These are phyloP conservation scores for Pseudophaeomoniella oleicola DNA, from an alignment of 2,329 filamentous ascomycete genomes.

Conservation along the genomic window DNA sequence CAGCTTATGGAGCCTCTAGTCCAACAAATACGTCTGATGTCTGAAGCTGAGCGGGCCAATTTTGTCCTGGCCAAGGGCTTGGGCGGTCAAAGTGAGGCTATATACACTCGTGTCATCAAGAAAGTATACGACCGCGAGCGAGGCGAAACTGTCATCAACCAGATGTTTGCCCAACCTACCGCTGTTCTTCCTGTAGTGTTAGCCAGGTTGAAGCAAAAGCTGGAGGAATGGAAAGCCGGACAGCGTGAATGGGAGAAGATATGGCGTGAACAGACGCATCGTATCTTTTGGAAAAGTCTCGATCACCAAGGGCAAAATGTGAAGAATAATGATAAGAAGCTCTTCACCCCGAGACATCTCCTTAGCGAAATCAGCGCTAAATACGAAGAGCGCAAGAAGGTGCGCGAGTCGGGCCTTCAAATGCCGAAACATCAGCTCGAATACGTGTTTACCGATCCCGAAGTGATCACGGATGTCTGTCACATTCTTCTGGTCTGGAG, in stretches of 20 bases:
- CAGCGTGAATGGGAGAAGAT: constrained; percentile 98
- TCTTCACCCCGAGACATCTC: constrained; percentile 78
- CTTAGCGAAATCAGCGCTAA: constrained; percentile 84
- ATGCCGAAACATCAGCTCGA: constrained; percentile 58
- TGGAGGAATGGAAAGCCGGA: constrained; percentile 94
- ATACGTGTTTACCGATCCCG: constrained; percentile 58
- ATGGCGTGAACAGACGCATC: constrained; percentile 89
- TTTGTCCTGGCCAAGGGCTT: constrained; percentile 74
- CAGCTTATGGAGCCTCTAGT: constrained; percentile 90
- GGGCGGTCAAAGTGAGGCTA: constrained; percentile 85
- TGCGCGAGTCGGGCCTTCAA: constrained; percentile 46
- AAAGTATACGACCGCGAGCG: constrained; percentile 85
- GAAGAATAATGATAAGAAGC: constrained; percentile 79
- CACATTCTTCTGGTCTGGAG: constrained; percentile 33
- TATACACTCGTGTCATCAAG: constrained; percentile 93
- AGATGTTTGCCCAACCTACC: constrained; percentile 73
- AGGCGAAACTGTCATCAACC: constrained; percentile 70
- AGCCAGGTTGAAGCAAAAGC: constrained; percentile 81
- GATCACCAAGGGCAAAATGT: constrained; percentile 92
- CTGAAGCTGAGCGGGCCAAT: constrained; percentile 51
- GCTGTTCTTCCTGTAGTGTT: constrained; percentile 80
- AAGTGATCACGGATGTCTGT: constrained; percentile 42
- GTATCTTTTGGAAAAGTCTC: constrained; percentile 88
- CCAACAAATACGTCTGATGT: constrained; percentile 74
- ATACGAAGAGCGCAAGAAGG: constrained; percentile 74